Conservation (phyloP, 345 rosid species). For the Eucalyptus pauciflora region DNA sequence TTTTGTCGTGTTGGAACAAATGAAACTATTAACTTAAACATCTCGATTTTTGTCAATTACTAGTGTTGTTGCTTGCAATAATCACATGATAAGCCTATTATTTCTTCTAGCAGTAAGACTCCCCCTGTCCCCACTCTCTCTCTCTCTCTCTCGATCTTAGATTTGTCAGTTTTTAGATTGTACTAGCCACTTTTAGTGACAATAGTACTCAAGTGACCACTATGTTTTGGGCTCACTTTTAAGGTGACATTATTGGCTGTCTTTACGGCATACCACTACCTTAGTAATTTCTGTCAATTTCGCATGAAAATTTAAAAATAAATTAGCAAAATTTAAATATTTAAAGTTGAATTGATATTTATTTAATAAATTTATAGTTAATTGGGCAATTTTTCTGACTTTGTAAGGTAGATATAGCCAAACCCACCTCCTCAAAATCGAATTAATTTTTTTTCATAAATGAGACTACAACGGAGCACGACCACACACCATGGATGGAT, state of each 20-base stretch:
- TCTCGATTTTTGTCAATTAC: not conserved
- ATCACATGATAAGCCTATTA: not conserved
- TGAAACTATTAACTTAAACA: not conserved
- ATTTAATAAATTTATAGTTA: not conserved
- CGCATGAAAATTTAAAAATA: fast-evolving
- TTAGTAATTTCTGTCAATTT: fast-evolving
- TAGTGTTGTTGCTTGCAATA: not conserved
- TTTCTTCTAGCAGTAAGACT: not conserved
- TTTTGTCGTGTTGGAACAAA: not conserved
- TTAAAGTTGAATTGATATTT: fast-evolving
- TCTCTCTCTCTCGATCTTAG: not conserved
- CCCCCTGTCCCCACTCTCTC: not conserved
- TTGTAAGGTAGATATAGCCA: not conserved
- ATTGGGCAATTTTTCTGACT: not conserved
- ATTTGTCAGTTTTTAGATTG: not conserved
- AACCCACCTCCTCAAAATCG: not conserved
- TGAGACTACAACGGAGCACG: not conserved
- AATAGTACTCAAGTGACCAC: not conserved
- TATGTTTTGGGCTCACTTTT: not conserved
- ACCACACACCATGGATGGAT: not conserved
- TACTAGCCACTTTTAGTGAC: too few relatives aligned
- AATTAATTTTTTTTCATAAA: not conserved
- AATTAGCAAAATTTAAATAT: not conserved
- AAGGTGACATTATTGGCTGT: not conserved
- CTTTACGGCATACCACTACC: fast-evolving